Percentiles rank a stretch among this genome's conserved stretches.
These are phyloP conservation scores for Herpetomonas muscarum DNA, from an alignment of 208 protist genomes.

Conservation along the genomic window DNA sequence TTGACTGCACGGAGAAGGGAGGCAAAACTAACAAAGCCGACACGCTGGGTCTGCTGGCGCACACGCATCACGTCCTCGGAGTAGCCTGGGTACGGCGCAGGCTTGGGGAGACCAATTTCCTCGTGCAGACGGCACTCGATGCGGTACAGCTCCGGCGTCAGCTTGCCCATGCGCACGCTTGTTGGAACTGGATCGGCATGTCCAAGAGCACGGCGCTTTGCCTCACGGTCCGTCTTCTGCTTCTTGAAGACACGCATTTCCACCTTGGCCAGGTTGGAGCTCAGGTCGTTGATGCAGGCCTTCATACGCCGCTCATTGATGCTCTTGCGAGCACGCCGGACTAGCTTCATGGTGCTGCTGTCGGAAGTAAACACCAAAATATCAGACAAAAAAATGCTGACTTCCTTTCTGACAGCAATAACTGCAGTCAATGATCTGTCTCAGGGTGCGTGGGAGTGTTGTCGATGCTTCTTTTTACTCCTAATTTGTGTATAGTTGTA, in stretches of 20 bases:
- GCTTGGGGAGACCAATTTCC: slow-evolving; percentile 66
- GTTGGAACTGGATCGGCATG: slow-evolving; percentile 33
- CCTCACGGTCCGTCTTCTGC: slow-evolving; percentile 48
- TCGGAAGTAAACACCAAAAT: not conserved
- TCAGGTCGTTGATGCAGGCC: slow-evolving; percentile 81
- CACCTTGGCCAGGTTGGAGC: slow-evolving; percentile 74
- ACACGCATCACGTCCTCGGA: slow-evolving; percentile 2
- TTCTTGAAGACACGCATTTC: slow-evolving; percentile 69
- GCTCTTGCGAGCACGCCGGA: slow-evolving; percentile 81
- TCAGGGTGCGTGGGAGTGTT: not conserved
- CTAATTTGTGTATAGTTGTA: too few species aligned
- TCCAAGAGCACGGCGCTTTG: slow-evolving; percentile 26
- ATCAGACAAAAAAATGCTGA: slow-evolving; percentile 1
- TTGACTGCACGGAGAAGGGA: slow-evolving; percentile 47
- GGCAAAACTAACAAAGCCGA: slow-evolving; percentile 72
- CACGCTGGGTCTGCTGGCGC: slow-evolving; percentile 28
- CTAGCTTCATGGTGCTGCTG: slow-evolving; percentile 70
- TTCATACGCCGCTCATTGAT: slow-evolving; percentile 86
- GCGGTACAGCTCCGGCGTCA: slow-evolving; percentile 74
- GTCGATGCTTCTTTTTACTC: too few species aligned
- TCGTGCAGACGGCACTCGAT: slow-evolving; percentile 83
- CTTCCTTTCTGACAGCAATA: not conserved
- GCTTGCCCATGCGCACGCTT: slow-evolving; percentile 55
- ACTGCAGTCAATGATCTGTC: not conserved
- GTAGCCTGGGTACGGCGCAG: slow-evolving; percentile 62